A percentile compares a stretch with the other conserved stretches of the same genome.
Evolutionary conservation across 495 filamentous ascomycete genomes (phyloP).

Genomic region (Xylaria bambusicola): DNA sequence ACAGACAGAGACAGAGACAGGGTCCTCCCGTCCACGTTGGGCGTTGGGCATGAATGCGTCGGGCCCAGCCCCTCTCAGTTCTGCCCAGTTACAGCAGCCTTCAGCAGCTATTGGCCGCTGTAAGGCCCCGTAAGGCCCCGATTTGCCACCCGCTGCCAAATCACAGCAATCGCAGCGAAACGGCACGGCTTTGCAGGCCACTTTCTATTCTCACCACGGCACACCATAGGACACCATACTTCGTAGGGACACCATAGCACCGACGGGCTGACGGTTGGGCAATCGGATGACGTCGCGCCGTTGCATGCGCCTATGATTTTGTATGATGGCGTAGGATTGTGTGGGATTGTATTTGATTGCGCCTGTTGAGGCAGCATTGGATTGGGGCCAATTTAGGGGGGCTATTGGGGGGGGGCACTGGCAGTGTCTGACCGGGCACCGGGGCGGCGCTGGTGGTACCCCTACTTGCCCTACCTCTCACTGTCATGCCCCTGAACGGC

Average conservation of each 20-base stretch:
- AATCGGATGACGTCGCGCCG: conserved; percentile 23
- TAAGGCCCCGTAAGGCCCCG: conserved; percentile 4
- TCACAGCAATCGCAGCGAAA: conserved; percentile 11
- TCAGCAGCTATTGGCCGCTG: conserved; percentile 13
- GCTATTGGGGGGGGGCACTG: neutral
- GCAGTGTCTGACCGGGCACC: no score
- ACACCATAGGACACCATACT: no score
- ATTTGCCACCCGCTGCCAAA: conserved; percentile 23
- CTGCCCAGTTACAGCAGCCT: no score
- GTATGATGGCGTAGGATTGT: neutral
- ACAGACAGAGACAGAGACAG: no score
- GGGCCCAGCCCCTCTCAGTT: no score
- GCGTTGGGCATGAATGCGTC: conserved; percentile 24
- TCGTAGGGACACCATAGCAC: neutral
- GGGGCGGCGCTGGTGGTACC: no score
- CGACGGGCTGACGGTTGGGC: conserved; percentile 14
- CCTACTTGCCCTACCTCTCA: no score
- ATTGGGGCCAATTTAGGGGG: neutral
- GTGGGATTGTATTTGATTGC: no score
- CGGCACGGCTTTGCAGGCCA: conserved; percentile 7
- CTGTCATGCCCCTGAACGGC: no score
- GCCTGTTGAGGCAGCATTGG: neutral
- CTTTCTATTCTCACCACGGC: neutral
- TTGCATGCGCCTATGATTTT: conserved; percentile 15
- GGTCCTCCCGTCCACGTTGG: conserved; percentile 11